Conservation (phyloP, 306 rosid species). For the Macrotyloma uniflorum region DNA sequence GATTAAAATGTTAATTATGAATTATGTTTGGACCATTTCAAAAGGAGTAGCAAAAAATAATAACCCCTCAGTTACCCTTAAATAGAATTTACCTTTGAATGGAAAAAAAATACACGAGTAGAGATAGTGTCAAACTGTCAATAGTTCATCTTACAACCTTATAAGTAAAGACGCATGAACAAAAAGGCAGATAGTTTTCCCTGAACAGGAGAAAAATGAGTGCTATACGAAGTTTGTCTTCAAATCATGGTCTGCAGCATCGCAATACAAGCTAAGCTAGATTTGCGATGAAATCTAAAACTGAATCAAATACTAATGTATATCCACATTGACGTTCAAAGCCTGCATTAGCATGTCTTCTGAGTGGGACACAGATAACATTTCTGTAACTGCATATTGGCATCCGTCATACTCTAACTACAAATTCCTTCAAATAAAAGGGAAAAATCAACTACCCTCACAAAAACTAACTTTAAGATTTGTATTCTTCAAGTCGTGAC, state of each 20-base stretch:
- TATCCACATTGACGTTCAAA: slow-evolving; percentile 42
- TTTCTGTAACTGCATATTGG: slow-evolving; percentile 32
- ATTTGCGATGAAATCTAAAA: slow-evolving; percentile 25
- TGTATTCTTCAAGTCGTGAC: slow-evolving; percentile 20
- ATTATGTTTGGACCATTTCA: not conserved
- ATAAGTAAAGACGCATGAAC: not conserved
- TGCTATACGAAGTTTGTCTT: not conserved
- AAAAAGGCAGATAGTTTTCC: slow-evolving; percentile 3
- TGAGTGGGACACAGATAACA: slow-evolving; percentile 17
- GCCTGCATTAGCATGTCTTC: slow-evolving; percentile 31
- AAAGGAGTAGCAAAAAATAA: not conserved
- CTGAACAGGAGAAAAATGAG: slow-evolving; percentile 6
- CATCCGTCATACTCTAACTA: slow-evolving; percentile 39
- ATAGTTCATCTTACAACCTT: not conserved
- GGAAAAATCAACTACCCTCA: slow-evolving; percentile 45
- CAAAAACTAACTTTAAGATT: slow-evolving; percentile 40
- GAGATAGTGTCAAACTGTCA: not conserved
- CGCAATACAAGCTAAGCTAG: not conserved
- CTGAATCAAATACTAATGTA: slow-evolving; percentile 30
- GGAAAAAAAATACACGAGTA: not conserved
- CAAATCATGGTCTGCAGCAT: slow-evolving; percentile 15
- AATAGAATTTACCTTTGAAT: not conserved
- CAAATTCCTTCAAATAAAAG: slow-evolving; percentile 32
- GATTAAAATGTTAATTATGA: not conserved
- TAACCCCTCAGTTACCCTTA: not conserved